Evolutionary conservation across 1,284 basidiomycete species (phyloP).

Genomic region (Ustilago trichophora): DNA sequence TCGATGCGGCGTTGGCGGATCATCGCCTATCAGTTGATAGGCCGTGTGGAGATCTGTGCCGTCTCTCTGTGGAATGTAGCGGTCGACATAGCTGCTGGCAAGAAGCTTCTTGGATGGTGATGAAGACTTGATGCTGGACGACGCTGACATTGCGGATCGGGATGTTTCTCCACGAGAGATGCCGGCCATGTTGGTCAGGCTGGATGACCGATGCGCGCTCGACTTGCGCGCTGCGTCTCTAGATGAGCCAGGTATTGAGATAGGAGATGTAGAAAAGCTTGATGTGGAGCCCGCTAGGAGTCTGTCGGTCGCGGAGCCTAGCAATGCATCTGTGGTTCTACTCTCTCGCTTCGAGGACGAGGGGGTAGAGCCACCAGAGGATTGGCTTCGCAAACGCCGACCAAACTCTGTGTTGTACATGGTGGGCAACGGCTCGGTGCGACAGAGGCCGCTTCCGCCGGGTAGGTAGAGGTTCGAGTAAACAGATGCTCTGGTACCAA

Average conservation of each 20-base stretch:
- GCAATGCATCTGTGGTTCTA: constrained; percentile 24
- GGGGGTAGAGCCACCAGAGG: constrained; percentile 40
- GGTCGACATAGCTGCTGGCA: constrained; percentile 30
- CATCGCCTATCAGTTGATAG: constrained; percentile 69
- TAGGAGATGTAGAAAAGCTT: constrained; percentile 12
- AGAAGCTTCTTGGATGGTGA: constrained; percentile 35
- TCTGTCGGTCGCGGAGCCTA: constrained; percentile 28
- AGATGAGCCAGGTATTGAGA: constrained; percentile 30
- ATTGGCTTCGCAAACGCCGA: constrained; percentile 51
- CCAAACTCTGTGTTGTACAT: constrained; percentile 63
- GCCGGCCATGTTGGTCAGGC: constrained; percentile 27
- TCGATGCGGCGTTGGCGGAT: constrained; percentile 55
- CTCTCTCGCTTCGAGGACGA: constrained; percentile 30
- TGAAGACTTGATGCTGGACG: constrained; percentile 25
- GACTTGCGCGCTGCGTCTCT: constrained; percentile 16
- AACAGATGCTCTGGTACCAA: background rate
- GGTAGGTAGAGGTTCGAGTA: background rate
- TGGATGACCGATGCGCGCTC: constrained; percentile 43
- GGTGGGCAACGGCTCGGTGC: constrained; percentile 4
- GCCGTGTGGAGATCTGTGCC: constrained; percentile 69
- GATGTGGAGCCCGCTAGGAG: constrained; percentile 22
- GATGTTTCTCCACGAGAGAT: constrained; percentile 28
- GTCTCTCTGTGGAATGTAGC: constrained; percentile 71
- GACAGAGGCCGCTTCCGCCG: constrained; percentile 5
- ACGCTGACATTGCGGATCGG: constrained; percentile 20